Evolutionary conservation across 305 asterid species (phyloP).

Genomic region (Plantago coronopus): DNA sequence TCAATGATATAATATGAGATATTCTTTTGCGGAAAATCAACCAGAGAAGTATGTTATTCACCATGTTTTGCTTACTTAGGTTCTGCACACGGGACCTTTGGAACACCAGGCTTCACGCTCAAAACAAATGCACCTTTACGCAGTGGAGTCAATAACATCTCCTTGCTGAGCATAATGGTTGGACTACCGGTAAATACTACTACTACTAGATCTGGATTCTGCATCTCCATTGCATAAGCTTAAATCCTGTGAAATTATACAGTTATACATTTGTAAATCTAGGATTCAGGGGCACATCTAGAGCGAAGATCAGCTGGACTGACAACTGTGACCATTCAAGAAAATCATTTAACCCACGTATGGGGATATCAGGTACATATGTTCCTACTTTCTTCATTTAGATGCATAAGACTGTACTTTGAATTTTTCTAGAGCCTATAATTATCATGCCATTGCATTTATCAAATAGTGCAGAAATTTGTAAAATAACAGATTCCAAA

Average conservation of each 20-base stretch:
- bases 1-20: not conserved
- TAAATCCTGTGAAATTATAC: not conserved
- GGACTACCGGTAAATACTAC: conserved; percentile 62
- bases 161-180: conserved; percentile 73
- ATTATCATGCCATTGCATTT: too few relatives aligned
- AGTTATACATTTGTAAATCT: conserved; percentile 17
- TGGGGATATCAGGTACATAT: conserved; percentile 85
- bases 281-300: conserved; percentile 82
- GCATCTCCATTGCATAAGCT: conserved; percentile 3
- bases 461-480: too few relatives aligned
- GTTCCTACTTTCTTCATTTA: not conserved
- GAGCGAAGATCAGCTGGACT: conserved; percentile 60
- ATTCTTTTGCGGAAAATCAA: too few relatives aligned
- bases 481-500: too few relatives aligned
- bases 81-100: conserved; percentile 54
- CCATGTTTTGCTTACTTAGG: conserved; percentile 32
- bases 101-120: conserved; percentile 38
- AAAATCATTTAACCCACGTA: conserved; percentile 34
- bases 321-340: conserved; percentile 37
- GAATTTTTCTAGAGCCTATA: not conserved
- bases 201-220: conserved; percentile 10
- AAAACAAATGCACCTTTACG: conserved; percentile 31
- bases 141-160: conserved; percentile 52
- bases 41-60: not conserved
- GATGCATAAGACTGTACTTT: not conserved